Percentiles rank a stretch among this genome's conserved stretches.
phyloP scores from a whole-genome alignment of 805 yeast genomes.

The Ogataea populi-albae region DNA sequence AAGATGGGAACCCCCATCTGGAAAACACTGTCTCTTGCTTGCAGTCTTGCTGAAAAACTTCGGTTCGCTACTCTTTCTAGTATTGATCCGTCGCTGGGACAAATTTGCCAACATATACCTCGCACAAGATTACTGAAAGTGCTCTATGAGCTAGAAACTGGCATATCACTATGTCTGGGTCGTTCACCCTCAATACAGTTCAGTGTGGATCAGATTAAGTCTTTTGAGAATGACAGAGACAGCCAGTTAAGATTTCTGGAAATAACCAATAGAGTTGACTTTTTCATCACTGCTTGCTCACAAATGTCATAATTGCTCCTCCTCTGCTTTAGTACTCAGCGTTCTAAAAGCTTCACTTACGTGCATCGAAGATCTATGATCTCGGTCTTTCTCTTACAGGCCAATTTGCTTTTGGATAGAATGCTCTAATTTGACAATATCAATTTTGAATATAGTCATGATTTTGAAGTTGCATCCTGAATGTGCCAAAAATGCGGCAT shows the following conservation, averaged over 20 bases:
- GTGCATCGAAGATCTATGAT: not conserved
- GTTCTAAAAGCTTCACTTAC: constrained; percentile 5
- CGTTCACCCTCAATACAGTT: constrained; percentile 12
- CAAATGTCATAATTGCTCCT: constrained; percentile 10
- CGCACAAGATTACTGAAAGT: constrained; percentile 10
- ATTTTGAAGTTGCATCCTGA: not conserved
- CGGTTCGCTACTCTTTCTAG: constrained; percentile 11
- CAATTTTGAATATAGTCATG: constrained; percentile 8
- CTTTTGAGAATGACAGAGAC: constrained; percentile 1
- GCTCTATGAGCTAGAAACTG: constrained; percentile 9
- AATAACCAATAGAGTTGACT: constrained; percentile 3
- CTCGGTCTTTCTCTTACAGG: not conserved
- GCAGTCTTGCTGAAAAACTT: constrained; percentile 16
- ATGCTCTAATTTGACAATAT: constrained; percentile 5
- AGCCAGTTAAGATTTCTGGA: not conserved
- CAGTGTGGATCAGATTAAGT: constrained; percentile 5
- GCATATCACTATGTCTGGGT: constrained; percentile 13
- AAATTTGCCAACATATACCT: constrained; percentile 7
- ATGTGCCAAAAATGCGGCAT: not conserved
- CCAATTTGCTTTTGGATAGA: constrained; percentile 10
- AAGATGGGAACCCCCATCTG: constrained; percentile 14
- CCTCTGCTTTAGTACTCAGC: not conserved
- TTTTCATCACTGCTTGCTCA: constrained; percentile 17
- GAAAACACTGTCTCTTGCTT: constrained; percentile 17
- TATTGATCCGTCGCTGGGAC: constrained; percentile 10